These are phyloP conservation scores for Rubus parviflorus DNA, from an alignment of 306 rosid genomes.

Conservation along the genomic window DNA sequence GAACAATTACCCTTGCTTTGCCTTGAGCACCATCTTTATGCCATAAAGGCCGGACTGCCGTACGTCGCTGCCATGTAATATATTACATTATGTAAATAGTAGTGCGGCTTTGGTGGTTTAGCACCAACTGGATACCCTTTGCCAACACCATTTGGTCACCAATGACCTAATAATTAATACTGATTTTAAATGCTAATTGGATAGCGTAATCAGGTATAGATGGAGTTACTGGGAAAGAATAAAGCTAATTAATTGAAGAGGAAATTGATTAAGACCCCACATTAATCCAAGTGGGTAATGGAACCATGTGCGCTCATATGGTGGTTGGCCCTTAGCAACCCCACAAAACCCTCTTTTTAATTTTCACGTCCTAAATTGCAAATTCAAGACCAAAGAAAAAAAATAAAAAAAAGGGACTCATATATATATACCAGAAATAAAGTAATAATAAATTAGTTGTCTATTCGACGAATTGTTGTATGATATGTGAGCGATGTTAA, in stretches of 20 bases:
- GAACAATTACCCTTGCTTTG: no score
- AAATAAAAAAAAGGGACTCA: no score
- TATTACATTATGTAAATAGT: neutral
- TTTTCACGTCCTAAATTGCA: conserved; percentile 2
- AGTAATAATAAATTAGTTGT: no score
- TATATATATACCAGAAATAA: no score
- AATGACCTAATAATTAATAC: neutral
- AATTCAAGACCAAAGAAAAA: neutral
- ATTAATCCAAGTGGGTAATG: conserved; percentile 27
- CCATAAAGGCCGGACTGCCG: neutral
- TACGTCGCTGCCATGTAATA: neutral
- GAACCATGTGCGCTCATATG: conserved; percentile 41
- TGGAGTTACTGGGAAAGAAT: conserved; percentile 3
- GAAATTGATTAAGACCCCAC: conserved; percentile 24
- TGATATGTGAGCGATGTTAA: no score
- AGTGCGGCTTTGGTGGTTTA: neutral
- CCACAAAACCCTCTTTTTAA: conserved; percentile 4
- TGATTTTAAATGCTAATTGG: conserved; percentile 1
- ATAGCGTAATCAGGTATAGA: neutral
- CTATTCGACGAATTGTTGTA: no score
- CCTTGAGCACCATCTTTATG: no score
- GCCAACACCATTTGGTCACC: neutral
- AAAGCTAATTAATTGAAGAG: conserved; percentile 3
- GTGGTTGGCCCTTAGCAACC: conserved; percentile 28
- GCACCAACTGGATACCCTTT: conserved; percentile 7